Evolutionary conservation across 345 rosid genomes (phyloP).

Genomic region (Bruguiera gymnorhiza): DNA sequence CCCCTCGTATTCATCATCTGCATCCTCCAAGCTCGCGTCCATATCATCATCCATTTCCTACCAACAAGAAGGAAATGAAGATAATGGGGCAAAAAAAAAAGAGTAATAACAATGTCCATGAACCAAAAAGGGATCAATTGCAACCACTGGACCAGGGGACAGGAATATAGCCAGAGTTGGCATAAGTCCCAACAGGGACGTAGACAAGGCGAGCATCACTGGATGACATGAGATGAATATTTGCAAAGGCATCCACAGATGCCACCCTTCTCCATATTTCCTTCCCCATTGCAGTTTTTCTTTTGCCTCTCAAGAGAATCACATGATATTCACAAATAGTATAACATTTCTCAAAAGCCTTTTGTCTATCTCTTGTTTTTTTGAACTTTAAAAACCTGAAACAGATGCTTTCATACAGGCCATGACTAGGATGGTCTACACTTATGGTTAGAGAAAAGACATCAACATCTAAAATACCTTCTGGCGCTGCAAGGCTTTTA

Average conservation of each 20-base stretch:
- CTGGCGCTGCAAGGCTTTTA: conserved; percentile 98
- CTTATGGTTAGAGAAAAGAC: not conserved
- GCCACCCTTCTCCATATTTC: too few species aligned
- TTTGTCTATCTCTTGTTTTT: too few species aligned
- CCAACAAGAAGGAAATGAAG: conserved; percentile 2
- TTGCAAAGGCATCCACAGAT: too few species aligned
- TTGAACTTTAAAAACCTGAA: not conserved
- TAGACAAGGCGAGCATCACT: too few species aligned
- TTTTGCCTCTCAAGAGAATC: too few species aligned
- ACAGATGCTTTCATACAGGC: not conserved
- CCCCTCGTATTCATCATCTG: conserved; percentile 73
- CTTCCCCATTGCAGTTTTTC: too few species aligned
- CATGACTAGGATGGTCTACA: not conserved
- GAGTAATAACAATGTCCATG: not conserved
- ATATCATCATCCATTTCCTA: conserved; percentile 73
- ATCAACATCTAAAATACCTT: conserved; percentile 47
- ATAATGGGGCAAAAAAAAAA: not conserved
- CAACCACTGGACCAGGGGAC: not conserved
- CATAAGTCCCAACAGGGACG: too few species aligned
- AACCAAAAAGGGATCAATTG: not conserved
- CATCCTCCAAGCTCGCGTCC: conserved; percentile 62
- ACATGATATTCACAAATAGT: too few species aligned
- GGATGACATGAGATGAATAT: too few species aligned
- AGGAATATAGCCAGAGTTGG: too few species aligned
- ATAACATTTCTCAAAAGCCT: too few species aligned